Percentiles rank a stretch among this genome's conserved stretches.
phyloP scores from a whole-genome alignment of 2,329 filamentous ascomycete species.

The Pyricularia pennisetigena region DNA sequence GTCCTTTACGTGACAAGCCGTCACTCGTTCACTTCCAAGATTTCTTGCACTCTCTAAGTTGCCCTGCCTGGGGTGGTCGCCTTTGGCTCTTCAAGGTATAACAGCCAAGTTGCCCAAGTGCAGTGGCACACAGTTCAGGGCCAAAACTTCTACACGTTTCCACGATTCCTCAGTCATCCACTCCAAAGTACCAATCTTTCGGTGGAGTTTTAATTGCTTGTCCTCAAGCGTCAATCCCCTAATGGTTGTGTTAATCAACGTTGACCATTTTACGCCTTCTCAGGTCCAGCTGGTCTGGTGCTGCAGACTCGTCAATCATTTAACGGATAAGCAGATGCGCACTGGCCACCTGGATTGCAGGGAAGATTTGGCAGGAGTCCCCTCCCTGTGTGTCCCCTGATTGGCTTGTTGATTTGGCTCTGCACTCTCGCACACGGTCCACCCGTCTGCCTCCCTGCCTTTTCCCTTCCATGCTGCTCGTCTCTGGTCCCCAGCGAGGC shows the following conservation, averaged over 20 bases:
- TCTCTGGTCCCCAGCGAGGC: slow-evolving; percentile 2
- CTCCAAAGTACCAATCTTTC: not conserved
- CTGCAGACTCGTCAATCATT: not conserved
- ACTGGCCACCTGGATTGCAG: not conserved
- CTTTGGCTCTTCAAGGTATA: not conserved
- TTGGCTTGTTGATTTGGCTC: slow-evolving; percentile 4
- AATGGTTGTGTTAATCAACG: not conserved
- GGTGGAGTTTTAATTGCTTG: not conserved
- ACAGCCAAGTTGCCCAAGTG: not conserved
- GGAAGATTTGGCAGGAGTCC: not conserved
- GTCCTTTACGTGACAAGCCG: not conserved
- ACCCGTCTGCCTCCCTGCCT: slow-evolving; percentile 2
- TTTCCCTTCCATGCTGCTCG: slow-evolving; percentile 6
- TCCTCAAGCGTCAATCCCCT: not conserved
- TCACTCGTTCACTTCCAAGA: not conserved
- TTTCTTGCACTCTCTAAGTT: not conserved
- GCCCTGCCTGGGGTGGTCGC: not conserved
- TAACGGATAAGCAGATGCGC: too few relatives aligned
- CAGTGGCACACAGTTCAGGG: not conserved
- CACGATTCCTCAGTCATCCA: not conserved
- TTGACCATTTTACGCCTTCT: slow-evolving; percentile 3
- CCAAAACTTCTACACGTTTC: not conserved
- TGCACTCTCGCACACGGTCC: slow-evolving; percentile 2
- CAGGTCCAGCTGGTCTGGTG: not conserved
- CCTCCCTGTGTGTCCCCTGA: not conserved